These are phyloP conservation scores for Vachellia pachyceras DNA, from an alignment of 306 rosid species.

Conservation along the genomic window DNA sequence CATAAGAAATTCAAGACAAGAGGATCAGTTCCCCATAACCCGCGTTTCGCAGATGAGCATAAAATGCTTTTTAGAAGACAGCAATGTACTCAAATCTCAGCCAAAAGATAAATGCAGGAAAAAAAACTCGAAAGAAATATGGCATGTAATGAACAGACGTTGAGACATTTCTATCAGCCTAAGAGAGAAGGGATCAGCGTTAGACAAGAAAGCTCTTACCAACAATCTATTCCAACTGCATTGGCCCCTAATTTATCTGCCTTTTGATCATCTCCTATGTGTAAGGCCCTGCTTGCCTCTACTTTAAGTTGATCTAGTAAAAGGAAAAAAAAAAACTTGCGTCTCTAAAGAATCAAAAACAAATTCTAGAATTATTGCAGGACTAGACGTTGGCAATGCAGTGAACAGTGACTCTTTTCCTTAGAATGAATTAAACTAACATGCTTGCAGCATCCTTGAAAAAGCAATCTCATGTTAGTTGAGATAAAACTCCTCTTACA, in stretches of 20 bases:
- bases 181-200: constrained; percentile 19
- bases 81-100: constrained; percentile 1
- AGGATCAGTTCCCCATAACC: constrained; percentile 94
- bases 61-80: background rate
- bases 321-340: constrained; percentile 12
- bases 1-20: no score
- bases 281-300: constrained; percentile 74
- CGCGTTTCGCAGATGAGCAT: background rate
- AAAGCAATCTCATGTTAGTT: no score
- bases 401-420: constrained; percentile 14
- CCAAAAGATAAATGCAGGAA: background rate
- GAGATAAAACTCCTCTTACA: no score
- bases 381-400: background rate
- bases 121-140: background rate
- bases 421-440: background rate
- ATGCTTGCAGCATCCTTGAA: background rate
- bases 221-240: constrained; percentile 83
- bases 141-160: constrained; percentile 15
- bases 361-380: constrained; percentile 10
- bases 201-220: constrained; percentile 56
- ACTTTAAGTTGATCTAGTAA: constrained; percentile 68
- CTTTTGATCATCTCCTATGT: constrained; percentile 83
- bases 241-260: constrained; percentile 85
- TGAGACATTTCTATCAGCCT: background rate
- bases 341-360: no score